Evolutionary conservation across 2,329 filamentous ascomycete species (phyloP), one percentile per base, ranked within the genome.

Genomic region (Neonectria coccinea): DNA sequence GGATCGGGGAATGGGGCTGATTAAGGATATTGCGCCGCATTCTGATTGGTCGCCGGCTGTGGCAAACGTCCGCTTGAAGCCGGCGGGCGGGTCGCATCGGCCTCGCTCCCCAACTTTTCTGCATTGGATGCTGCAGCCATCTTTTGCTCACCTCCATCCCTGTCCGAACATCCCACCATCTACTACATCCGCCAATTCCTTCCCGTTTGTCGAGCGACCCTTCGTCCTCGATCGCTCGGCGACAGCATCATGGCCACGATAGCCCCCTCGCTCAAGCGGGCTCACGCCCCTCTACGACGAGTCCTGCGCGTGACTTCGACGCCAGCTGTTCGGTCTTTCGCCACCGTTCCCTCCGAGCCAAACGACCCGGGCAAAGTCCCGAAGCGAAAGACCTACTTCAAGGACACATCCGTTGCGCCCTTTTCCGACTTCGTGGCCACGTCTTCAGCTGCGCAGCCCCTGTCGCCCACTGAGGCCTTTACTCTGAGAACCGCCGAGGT

Each of bases 401-500:
- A 88, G 73, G 83, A 89, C 76, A 85, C 81, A 39, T 77, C 82
- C 2, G 80, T 90, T 8, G 85, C 85, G 0, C 81, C 87, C 7
- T 85, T 91, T 67, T 82, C 84, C 56, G 86, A 89, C 48, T 91
- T 91, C 72, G 70, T 90, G 27, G 79, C 75, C 22, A 74, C 78
- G 5, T 76, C 81, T 25, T 79, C 81, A 2, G 57, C 80, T 1
- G 72, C 79, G 11, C 71, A 82, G 64, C 73, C 85, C 4, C 76
- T 89, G 5, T 71, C 85, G 1, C 72, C 81, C 7, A 77, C 81
- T 68, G 88, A 90, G 57, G 87, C 88, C 6, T 89, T 88, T 76
- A 82, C 84, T 59, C 81, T 90, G 45, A 84, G 85, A 69, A 91
- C 88, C 42, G 88, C 86, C 69, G 83, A 89, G 75, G 88, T 91